Evolutionary conservation across 495 filamentous ascomycete genomes (phyloP), one percentile per base, ranked within the genome.

Genomic region (Hypoxylon subgilvum): DNA sequence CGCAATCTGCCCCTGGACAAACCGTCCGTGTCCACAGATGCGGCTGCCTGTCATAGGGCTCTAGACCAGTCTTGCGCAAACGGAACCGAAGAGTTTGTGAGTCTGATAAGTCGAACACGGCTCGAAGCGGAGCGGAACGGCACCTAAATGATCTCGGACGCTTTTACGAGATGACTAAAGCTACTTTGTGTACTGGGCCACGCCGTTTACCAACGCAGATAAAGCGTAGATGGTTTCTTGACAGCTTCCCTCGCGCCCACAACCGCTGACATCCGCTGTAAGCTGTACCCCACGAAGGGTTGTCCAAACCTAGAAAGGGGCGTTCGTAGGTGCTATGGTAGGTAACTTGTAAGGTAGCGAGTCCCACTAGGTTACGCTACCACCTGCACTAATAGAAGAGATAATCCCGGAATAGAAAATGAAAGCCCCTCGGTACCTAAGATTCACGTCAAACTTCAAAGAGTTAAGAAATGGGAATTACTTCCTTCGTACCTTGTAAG

Each of bases 91-190:
- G 34, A 28, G 43, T 50, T 46, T 31, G 52, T 39, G 61, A 50
- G 55, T 44, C 30, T 21, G 4, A 3, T 31, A 9, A 38, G 41
- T 51, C 30, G 18, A 60, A 13, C 17, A 52, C 43, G 27, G 42
- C 44, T 57, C 17, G 13, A 31, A 57, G 62, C 56, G 62, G 62
- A 52, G 51, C 62, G 62, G 56, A 61, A 55, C 62, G 54, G 61
- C 55, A 46, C 50, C 61, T 44, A 64, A n/a, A 59, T 30, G 3
- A 51, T 41, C 14, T 49, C 49, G 44, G 61, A 45, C 59, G 52
- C 59, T 63, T 57, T 42, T 63, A 3, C 45, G n/a, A 52, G 47
- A 48, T 14, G 47, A 62, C 59, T 63, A 63, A 40, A 40, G 25
- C 28, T 55, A 63, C 52, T 19, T 62, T 50, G 45, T 46, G 41